Percentiles rank a stretch among this genome's conserved stretches.
Evolutionary conservation across 2,329 filamentous ascomycete species (phyloP).

Genomic region (Ceratocystis lukuohia): DNA sequence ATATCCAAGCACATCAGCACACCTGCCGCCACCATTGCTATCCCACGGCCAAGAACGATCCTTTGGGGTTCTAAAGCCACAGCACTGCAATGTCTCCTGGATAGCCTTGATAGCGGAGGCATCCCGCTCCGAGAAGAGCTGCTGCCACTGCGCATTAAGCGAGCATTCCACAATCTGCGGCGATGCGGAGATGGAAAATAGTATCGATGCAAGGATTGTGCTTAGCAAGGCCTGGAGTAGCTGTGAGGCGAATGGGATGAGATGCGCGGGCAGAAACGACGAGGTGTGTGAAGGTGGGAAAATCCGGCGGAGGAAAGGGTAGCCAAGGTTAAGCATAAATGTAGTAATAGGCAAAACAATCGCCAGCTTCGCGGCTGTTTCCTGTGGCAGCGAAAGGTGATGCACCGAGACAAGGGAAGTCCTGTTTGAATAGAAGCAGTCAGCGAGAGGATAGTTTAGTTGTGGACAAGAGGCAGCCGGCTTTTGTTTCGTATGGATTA

Average conservation of each 20-base stretch:
- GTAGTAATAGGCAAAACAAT: conserved; percentile 9
- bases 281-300: background rate
- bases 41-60: conserved; percentile 54
- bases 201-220: conserved; percentile 32
- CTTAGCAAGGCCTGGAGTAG: conserved; percentile 7
- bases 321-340: conserved; percentile 8
- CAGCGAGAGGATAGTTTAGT: background rate
- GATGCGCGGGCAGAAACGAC: background rate
- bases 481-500: too few relatives aligned
- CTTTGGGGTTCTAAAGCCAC: conserved; percentile 43
- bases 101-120: conserved; percentile 39
- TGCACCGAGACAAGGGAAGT: conserved; percentile 6
- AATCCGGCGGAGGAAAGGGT: background rate
- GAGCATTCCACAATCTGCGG: conserved; percentile 18
- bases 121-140: conserved; percentile 32
- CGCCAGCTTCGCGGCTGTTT: conserved; percentile 9
- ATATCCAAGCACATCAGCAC: conserved; percentile 35
- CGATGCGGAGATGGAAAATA: conserved; percentile 23
- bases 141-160: conserved; percentile 22
- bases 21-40: conserved; percentile 26
- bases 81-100: conserved; percentile 54
- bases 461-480: background rate
- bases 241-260: background rate
- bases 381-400: conserved; percentile 14
- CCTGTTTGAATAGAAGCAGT: background rate